A percentile compares a stretch with the other conserved stretches of the same genome.
phyloP scores from a whole-genome alignment of 495 filamentous ascomycete genomes.

The Lasiosphaeria hispida region DNA sequence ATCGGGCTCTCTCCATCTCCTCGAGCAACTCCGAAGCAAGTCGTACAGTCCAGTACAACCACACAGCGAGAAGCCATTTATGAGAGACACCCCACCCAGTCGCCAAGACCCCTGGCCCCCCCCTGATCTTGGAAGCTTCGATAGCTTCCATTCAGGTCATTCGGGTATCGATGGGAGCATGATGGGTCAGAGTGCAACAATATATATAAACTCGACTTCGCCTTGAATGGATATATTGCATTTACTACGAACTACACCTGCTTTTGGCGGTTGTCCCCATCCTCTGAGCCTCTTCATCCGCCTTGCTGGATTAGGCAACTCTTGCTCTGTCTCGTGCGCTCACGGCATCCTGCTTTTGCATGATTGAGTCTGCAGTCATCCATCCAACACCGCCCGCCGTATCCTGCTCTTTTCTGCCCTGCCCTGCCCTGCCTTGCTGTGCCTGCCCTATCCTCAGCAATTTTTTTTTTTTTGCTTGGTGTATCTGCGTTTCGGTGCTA shows the following conservation, averaged over 20 bases:
- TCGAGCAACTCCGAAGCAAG: too few species aligned
- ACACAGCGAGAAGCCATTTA: neutral
- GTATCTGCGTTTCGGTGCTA: too few species aligned
- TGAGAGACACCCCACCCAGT: neutral
- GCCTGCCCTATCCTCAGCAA: too few species aligned
- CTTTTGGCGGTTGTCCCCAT: neutral
- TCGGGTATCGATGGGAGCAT: slow-evolving; percentile 19
- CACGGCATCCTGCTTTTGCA: neutral
- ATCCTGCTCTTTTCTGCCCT: neutral
- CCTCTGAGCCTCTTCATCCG: slow-evolving; percentile 1
- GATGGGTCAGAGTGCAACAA: slow-evolving; percentile 18
- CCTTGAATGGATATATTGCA: slow-evolving; percentile 14
- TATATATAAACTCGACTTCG: slow-evolving; percentile 13
- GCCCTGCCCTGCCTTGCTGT: too few species aligned
- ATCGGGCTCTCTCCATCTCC: neutral
- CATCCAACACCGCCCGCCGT: neutral
- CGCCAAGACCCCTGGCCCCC: neutral
- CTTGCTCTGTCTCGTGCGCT: neutral
- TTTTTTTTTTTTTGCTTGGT: too few species aligned
- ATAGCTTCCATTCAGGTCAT: slow-evolving; percentile 8
- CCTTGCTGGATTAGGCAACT: slow-evolving; percentile 20
- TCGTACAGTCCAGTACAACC: neutral
- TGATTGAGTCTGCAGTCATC: neutral
- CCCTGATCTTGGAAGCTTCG: slow-evolving; percentile 4
- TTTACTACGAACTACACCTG: neutral